Evolutionary conservation across 345 rosid species (phyloP), one percentile per base, ranked within the genome.

Genomic region (Draba incana): DNA sequence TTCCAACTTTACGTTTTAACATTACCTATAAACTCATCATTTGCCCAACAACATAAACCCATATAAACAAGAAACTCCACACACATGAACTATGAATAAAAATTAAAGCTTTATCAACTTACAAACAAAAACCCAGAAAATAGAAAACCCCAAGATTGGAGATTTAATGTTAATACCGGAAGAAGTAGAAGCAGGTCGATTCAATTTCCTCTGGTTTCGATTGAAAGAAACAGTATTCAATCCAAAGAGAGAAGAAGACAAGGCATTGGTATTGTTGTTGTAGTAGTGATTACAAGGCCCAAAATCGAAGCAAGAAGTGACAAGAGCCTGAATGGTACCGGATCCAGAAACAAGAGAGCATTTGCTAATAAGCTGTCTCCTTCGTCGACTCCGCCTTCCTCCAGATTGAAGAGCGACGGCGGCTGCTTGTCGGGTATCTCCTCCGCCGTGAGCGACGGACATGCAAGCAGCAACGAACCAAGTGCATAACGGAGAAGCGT

Each of bases 401-500:
- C 14, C 71, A 45, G 80, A 78, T 54, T 76, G 60, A 38, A 69
- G 35, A 59, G 69, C 65, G 59, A 75, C 54, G 49, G 69, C 65
- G 59, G 74, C 54, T 45, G 24, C 71, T 6, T 56, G 62, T 27
- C 64, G 76, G 46, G 24, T 15, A 1, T 62, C 72, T 62, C 80
- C 65, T 76, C 86, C 71, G 69, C 47, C 73, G 71, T 80, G 46
- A 62, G 84, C 46, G 83, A 81, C 77, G 35, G 94, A 85, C 92
- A 92, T 86, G 92, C 90, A 92, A 62, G 96, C 84, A 4, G 94
- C 92, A 64, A 87, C 84, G 15, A 92, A 72, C 90, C 98, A 92
- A 53, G 98, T 87, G 84, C 98, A 89, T 45, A 92, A 53, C 59
- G 98, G 92, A 80, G 88, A 80, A 9, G 92, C 68, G 62, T 79